Percentiles rank a stretch among this genome's conserved stretches.
Evolutionary conservation across 106 monocot genomes (phyloP).

Genomic region (Dendrobium chrysotoxum): DNA sequence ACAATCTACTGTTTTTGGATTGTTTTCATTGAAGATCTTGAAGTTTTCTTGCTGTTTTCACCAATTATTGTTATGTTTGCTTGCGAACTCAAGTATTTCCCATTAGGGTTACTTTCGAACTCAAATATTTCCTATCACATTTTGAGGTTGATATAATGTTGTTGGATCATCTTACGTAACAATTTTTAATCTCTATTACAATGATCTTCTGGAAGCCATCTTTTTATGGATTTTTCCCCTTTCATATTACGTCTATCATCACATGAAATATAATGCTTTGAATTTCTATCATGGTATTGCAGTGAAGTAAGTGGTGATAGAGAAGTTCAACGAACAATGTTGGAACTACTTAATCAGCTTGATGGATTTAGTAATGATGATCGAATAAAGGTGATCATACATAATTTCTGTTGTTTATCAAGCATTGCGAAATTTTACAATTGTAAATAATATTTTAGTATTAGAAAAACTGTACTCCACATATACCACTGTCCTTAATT

Average conservation of each 20-base stretch:
- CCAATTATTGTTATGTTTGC: no score
- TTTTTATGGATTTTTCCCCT: background rate
- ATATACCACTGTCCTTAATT: background rate
- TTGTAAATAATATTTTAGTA: background rate
- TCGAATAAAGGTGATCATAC: slow-evolving; percentile 57
- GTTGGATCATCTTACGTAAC: background rate
- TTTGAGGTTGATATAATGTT: background rate
- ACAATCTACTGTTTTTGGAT: no score
- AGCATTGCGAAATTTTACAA: background rate
- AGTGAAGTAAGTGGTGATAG: slow-evolving; percentile 97
- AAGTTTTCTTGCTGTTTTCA: no score
- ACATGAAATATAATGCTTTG: background rate
- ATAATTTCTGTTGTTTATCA: background rate
- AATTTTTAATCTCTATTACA: background rate
- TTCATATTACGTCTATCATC: background rate
- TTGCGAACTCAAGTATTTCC: no score
- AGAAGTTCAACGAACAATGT: slow-evolving; percentile 87
- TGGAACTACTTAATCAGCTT: slow-evolving; percentile 91
- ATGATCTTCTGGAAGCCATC: background rate
- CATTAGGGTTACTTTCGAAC: no score
- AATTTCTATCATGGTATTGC: slow-evolving; percentile 13
- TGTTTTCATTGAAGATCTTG: no score
- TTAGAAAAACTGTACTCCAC: no score
- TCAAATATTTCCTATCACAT: no score
- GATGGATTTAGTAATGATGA: slow-evolving; percentile 97